A percentile compares a stretch with the other conserved stretches of the same genome.
Conservation (phyloP, 2,329 filamentous ascomycete genomes). For the Diplodia corticola region DNA sequence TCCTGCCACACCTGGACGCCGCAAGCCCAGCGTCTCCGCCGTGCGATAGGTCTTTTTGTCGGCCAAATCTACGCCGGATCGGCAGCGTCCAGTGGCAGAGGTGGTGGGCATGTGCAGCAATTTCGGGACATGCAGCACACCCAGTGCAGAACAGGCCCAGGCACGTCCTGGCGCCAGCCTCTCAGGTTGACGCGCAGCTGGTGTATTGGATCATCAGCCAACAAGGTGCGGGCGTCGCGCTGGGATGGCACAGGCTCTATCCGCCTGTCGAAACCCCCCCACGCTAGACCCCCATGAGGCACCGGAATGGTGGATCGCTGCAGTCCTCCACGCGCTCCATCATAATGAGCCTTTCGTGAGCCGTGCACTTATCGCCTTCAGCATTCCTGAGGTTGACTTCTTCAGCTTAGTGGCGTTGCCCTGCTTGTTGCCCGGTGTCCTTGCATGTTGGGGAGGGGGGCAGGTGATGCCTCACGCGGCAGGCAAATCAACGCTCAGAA, state of each 20-base stretch:
- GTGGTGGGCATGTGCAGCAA: conserved; percentile 18
- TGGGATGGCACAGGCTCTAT: conserved; percentile 19
- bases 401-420: not conserved
- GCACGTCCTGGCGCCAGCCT: conserved; percentile 18
- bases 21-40: not conserved
- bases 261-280: conserved; percentile 12
- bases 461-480: not conserved
- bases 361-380: not conserved
- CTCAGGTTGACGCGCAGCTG: conserved; percentile 20
- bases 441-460: not conserved
- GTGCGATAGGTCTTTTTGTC: conserved; percentile 16
- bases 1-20: not conserved
- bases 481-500: conserved; percentile 1
- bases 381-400: not conserved
- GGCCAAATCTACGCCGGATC: conserved; percentile 16
- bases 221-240: conserved; percentile 7
- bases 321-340: conserved; percentile 5
- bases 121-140: conserved; percentile 16
- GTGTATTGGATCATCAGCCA: conserved; percentile 20
- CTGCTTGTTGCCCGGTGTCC: not conserved
- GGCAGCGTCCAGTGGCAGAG: not conserved
- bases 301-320: conserved; percentile 13
- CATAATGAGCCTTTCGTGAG: not conserved
- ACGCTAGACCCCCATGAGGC: conserved; percentile 8
- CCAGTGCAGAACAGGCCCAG: conserved; percentile 11